Percentiles rank a stretch among this genome's conserved stretches.
These are phyloP conservation scores for Citrus maxima DNA, from an alignment of 345 rosid species.

Conservation along the genomic window DNA sequence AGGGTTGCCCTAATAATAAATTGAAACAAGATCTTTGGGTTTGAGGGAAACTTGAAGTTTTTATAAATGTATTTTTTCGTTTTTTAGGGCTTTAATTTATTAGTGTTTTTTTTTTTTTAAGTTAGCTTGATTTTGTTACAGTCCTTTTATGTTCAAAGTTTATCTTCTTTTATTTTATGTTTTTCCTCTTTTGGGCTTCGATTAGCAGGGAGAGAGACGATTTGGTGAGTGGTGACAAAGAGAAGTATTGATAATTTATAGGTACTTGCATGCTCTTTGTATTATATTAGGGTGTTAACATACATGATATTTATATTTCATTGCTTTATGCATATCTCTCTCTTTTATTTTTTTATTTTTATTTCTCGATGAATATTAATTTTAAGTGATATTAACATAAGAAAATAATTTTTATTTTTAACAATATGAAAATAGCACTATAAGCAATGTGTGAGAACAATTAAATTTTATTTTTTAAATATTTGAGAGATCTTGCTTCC, in stretches of 20 bases:
- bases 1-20: not conserved
- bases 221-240: constrained; percentile 15
- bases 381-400: too few species aligned
- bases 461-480: not conserved
- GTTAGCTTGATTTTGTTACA: constrained; percentile 19
- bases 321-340: not conserved
- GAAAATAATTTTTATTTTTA: too few species aligned
- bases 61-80: not conserved
- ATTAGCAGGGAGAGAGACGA: constrained; percentile 3
- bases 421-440: not conserved
- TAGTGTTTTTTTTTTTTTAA: not conserved
- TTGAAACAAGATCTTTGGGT: constrained; percentile 21
- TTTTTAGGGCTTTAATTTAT: not conserved
- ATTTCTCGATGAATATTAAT: not conserved
- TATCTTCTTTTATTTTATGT: not conserved
- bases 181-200: not conserved
- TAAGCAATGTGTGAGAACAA: not conserved
- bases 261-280: constrained; percentile 12
- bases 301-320: constrained; percentile 2
- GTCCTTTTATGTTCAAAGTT: constrained; percentile 24
- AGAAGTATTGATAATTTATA: constrained; percentile 22
- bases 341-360: not conserved
- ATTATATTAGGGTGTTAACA: constrained; percentile 6
- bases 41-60: not conserved
- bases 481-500: not conserved